phyloP scores from a whole-genome alignment of 257 asterid genomes.

The Scutellaria barbata region DNA sequence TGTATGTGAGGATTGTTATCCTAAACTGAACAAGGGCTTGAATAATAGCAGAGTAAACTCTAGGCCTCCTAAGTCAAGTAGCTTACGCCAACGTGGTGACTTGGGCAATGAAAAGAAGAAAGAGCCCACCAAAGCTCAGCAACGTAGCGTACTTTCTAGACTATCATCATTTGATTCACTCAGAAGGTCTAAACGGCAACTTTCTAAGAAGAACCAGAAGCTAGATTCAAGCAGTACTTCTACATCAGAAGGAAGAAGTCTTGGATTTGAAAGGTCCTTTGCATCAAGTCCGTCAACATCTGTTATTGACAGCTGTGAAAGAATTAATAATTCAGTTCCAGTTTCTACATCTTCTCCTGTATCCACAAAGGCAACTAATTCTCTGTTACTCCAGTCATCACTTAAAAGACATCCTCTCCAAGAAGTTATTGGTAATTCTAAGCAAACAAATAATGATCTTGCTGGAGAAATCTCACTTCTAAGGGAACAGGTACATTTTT shows the following conservation, averaged over 20 bases:
- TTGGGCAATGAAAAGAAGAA: constrained; percentile 36
- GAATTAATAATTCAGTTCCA: constrained; percentile 43
- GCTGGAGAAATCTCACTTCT: constrained; percentile 55
- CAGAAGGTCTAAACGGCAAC: constrained; percentile 40
- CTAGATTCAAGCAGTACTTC: constrained; percentile 39
- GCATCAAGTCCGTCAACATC: constrained; percentile 50
- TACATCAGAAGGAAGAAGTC: constrained; percentile 37
- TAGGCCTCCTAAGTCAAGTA: constrained; percentile 55
- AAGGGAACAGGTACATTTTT: constrained; percentile 61
- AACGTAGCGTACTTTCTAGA: constrained; percentile 47
- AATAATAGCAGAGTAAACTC: constrained; percentile 35
- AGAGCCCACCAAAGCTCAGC: constrained; percentile 24
- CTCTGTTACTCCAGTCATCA: constrained; percentile 41
- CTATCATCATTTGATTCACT: constrained; percentile 62
- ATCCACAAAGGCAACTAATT: constrained; percentile 45
- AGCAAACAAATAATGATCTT: constrained; percentile 48
- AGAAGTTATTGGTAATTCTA: constrained; percentile 45
- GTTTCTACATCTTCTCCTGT: constrained; percentile 54
- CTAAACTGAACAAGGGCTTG: constrained; percentile 55
- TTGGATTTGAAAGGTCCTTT: constrained; percentile 37
- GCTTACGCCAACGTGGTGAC: constrained; percentile 34
- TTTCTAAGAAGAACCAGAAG: constrained; percentile 43
- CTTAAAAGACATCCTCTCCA: constrained; percentile 40
- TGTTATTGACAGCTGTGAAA: constrained; percentile 46
- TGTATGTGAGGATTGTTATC: constrained; percentile 68